A percentile compares a stretch with the other conserved stretches of the same genome.
Evolutionary conservation across 805 yeast species (phyloP).

Genomic region (Candida succiphila): DNA sequence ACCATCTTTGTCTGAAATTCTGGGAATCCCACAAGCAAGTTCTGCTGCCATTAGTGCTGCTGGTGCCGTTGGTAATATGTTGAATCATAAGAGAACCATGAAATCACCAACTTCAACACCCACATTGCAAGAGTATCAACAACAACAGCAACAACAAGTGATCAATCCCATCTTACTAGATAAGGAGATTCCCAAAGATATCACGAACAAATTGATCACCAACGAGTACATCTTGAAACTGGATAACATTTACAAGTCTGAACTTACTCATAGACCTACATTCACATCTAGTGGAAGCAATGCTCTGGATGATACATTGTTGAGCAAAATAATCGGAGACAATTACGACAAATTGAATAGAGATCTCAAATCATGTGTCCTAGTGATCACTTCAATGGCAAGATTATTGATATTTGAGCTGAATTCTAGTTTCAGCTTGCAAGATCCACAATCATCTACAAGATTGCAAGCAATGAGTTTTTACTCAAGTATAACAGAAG

Average conservation of each 20-base stretch:
- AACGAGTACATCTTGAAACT: conserved; percentile 23
- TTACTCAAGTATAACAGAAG: conserved; percentile 24
- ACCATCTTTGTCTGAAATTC: conserved; percentile 16
- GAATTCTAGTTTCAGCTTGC: conserved; percentile 18
- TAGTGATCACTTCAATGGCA: conserved; percentile 25
- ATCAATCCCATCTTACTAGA: conserved; percentile 23
- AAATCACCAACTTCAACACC: conserved; percentile 9
- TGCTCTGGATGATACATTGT: conserved; percentile 20
- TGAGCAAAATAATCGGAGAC: conserved; percentile 20
- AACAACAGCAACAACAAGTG: conserved; percentile 19
- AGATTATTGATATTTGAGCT: conserved; percentile 24
- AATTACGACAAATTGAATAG: conserved; percentile 19
- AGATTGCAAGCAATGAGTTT: conserved; percentile 33
- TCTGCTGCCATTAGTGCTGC: conserved; percentile 26
- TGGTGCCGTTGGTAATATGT: conserved; percentile 22
- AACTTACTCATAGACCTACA: conserved; percentile 15
- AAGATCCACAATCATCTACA: conserved; percentile 21
- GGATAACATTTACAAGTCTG: conserved; percentile 23
- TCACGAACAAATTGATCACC: conserved; percentile 17
- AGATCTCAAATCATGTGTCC: conserved; percentile 22
- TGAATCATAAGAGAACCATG: conserved; percentile 19
- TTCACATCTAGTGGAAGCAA: background rate
- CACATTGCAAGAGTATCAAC: conserved; percentile 8
- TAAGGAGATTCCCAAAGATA: conserved; percentile 19
- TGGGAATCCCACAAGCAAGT: conserved; percentile 20